Percentiles rank a stretch among this genome's conserved stretches.
phyloP scores from a whole-genome alignment of 2,329 filamentous ascomycete genomes.

The Phialocephala subalpina region DNA sequence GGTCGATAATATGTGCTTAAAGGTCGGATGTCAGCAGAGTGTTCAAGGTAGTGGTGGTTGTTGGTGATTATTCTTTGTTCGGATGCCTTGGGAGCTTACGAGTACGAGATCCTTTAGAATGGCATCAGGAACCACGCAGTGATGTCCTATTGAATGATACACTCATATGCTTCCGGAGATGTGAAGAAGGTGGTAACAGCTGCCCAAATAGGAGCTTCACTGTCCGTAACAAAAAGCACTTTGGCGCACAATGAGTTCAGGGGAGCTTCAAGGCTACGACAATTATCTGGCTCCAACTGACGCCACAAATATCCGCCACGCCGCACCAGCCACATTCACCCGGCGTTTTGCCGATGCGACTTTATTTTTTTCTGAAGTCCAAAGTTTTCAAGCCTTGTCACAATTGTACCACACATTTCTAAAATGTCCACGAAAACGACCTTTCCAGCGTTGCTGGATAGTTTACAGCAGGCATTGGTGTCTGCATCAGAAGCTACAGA shows the following conservation, averaged over 20 bases:
- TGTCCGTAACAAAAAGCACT: not conserved
- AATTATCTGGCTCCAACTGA: slow-evolving; percentile 17
- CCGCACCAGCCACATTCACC: no score
- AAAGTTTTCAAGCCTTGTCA: slow-evolving; percentile 19
- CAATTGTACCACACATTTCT: slow-evolving; percentile 2
- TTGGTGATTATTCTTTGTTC: slow-evolving; percentile 15
- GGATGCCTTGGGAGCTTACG: slow-evolving; percentile 33
- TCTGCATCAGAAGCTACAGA: slow-evolving; percentile 73
- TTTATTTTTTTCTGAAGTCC: slow-evolving; percentile 15
- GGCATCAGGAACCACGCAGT: slow-evolving; percentile 20
- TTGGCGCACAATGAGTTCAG: slow-evolving; percentile 11
- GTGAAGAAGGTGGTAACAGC: not conserved
- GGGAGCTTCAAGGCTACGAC: slow-evolving; percentile 19
- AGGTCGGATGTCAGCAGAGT: not conserved
- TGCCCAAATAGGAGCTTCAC: slow-evolving; percentile 5
- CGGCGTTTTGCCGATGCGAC: slow-evolving; percentile 12
- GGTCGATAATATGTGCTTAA: slow-evolving; percentile 29
- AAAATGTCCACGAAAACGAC: slow-evolving; percentile 58
- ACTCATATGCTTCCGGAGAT: slow-evolving; percentile 19
- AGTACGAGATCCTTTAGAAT: slow-evolving; percentile 21
- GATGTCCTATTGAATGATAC: slow-evolving; percentile 11
- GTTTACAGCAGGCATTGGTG: slow-evolving; percentile 62
- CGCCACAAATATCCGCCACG: slow-evolving; percentile 11
- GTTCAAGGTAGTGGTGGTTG: not conserved
- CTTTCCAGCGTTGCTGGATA: slow-evolving; percentile 58